A percentile compares a stretch with the other conserved stretches of the same genome.
Conservation (phyloP, 768 basidiomycete species). For the Lactarius psammicola region DNA sequence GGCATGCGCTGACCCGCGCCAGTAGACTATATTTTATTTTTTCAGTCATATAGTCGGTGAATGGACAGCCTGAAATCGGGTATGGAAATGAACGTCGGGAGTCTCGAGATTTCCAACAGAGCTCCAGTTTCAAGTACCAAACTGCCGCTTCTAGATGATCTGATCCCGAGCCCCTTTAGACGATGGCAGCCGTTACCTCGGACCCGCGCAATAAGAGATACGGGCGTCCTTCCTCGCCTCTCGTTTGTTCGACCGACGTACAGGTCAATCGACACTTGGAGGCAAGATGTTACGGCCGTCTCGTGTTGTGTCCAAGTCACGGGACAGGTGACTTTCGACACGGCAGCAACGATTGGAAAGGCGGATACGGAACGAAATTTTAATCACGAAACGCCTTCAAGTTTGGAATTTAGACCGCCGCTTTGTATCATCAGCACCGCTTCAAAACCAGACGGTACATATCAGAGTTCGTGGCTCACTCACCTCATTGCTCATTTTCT, state of each 20-base stretch:
- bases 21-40: no score
- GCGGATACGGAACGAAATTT: neutral
- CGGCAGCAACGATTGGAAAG: no score
- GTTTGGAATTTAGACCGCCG: neutral
- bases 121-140: neutral
- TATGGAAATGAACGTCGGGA: no score
- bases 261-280: no score
- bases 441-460: neutral
- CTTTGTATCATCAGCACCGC: neutral
- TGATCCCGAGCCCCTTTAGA: neutral
- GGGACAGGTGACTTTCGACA: no score
- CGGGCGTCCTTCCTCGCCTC: neutral
- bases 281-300: no score
- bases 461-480: neutral
- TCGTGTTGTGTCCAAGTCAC: no score
- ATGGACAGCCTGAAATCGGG: no score
- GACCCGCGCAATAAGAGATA: no score
- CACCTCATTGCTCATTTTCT: neutral
- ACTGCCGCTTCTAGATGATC: neutral
- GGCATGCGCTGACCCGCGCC: no score
- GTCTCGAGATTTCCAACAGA: neutral
- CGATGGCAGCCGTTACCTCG: neutral
- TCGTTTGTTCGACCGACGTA: neutral
- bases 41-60: no score
- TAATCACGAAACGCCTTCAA: neutral